Evolutionary conservation across 2,329 filamentous ascomycete species (phyloP).

Genomic region (Tolypocladium ophioglossoides): DNA sequence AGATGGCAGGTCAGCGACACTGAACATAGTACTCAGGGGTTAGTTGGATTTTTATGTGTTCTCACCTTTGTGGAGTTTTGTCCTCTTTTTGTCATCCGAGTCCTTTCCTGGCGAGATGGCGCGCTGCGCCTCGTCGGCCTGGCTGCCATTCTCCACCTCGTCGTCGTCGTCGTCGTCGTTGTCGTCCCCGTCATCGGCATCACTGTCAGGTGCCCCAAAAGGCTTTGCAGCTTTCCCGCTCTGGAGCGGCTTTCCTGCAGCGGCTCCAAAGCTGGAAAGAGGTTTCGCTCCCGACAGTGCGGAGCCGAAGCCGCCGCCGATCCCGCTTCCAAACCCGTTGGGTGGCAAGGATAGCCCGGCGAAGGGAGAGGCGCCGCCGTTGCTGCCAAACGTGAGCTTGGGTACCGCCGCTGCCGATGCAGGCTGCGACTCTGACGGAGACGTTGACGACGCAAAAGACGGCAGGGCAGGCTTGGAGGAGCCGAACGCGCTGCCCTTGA

Average conservation of each 20-base stretch:
- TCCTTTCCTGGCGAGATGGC: slow-evolving; percentile 39
- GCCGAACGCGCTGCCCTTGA: slow-evolving; percentile 40
- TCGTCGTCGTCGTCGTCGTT: slow-evolving; percentile 21
- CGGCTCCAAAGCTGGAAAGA: slow-evolving; percentile 61
- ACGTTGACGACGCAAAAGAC: slow-evolving; percentile 16
- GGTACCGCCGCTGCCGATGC: slow-evolving; percentile 22
- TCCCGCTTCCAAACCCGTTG: slow-evolving; percentile 37
- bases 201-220: slow-evolving; percentile 67
- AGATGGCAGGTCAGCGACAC: neutral
- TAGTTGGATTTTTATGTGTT: slow-evolving; percentile 3
- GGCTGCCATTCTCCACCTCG: slow-evolving; percentile 29
- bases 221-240: slow-evolving; percentile 56
- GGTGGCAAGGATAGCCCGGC: slow-evolving; percentile 28
- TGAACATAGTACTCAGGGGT: neutral
- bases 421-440: slow-evolving; percentile 5
- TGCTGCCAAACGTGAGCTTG: slow-evolving; percentile 39
- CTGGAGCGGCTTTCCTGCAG: slow-evolving; percentile 35
- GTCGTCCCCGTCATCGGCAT: slow-evolving; percentile 37
- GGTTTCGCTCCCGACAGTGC: slow-evolving; percentile 29
- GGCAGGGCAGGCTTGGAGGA: slow-evolving; percentile 23
- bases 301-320: slow-evolving; percentile 25
- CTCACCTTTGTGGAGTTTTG: slow-evolving; percentile 60
- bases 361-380: slow-evolving; percentile 34
- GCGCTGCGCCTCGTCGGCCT: slow-evolving; percentile 35
- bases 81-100: slow-evolving; percentile 53